Conservation (phyloP, 2,329 filamentous ascomycete genomes). For the Colletotrichum siamense region DNA sequence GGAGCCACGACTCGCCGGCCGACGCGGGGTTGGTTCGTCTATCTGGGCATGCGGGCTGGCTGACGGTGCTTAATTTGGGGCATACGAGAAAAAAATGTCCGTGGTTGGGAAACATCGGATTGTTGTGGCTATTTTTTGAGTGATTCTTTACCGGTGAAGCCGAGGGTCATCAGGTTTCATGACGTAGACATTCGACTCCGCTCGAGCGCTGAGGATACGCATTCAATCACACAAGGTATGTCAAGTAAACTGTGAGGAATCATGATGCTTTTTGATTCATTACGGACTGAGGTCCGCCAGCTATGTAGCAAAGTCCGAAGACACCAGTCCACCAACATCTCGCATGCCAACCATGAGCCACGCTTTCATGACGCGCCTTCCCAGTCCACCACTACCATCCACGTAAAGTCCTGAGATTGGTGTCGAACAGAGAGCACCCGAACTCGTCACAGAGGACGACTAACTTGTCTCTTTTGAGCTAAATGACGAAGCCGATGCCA, state of each 20-base stretch:
- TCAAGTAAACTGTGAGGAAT: not conserved
- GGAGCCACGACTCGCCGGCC: not conserved
- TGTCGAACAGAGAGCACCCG: not conserved
- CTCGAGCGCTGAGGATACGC: not conserved
- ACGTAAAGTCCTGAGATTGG: not conserved
- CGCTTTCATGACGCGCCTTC: not conserved
- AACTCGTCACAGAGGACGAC: not conserved
- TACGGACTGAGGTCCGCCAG: not conserved
- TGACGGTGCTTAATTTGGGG: not conserved
- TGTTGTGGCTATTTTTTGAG: not conserved
- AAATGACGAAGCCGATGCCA: slow-evolving; percentile 8
- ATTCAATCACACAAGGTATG: not conserved
- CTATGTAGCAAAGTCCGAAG: not conserved
- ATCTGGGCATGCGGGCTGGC: not conserved
- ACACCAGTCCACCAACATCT: not conserved
- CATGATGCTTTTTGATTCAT: not conserved
- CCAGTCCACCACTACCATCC: not conserved
- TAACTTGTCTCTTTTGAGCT: not conserved
- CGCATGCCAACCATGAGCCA: not conserved
- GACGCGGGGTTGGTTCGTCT: not conserved
- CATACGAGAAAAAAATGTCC: not conserved
- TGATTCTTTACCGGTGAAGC: not conserved
- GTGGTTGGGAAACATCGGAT: not conserved
- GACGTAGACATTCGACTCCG: not conserved
- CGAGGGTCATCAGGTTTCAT: not conserved